Evolutionary conservation across 495 filamentous ascomycete genomes (phyloP).

Genomic region (Recurvomyces mirabilis): DNA sequence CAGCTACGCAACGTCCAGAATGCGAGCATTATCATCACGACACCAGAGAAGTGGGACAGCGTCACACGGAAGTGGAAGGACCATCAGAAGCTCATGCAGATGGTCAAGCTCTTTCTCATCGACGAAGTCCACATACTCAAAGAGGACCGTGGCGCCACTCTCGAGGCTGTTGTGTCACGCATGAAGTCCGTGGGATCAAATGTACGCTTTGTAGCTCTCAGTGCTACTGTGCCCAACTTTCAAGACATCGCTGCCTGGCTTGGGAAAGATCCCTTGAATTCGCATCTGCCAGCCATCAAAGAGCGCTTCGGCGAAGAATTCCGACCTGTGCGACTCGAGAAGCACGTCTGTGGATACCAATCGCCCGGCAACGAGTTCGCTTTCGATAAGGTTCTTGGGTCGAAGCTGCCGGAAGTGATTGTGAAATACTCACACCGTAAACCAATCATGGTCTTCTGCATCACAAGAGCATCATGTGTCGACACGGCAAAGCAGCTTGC

Average conservation of each 20-base stretch:
- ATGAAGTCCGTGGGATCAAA: constrained; percentile 88
- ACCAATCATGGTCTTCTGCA: constrained; percentile 89
- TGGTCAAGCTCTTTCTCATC: constrained; percentile 85
- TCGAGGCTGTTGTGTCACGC: constrained; percentile 91
- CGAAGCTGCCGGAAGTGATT: constrained; percentile 69
- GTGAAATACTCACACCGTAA: constrained; percentile 64
- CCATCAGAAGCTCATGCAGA: constrained; percentile 66
- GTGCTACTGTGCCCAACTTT: constrained; percentile 89
- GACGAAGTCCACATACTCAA: constrained; percentile 96
- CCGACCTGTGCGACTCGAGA: constrained; percentile 77
- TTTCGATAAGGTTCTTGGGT: constrained; percentile 70
- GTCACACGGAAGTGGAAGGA: constrained; percentile 95
- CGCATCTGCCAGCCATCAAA: constrained; percentile 54
- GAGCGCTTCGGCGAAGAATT: constrained; percentile 89
- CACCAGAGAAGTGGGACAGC: constrained; percentile 97
- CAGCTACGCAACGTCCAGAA: constrained; percentile 65
- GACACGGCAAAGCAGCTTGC: constrained; percentile 64
- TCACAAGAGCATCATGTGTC: constrained; percentile 67
- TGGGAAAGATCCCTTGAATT: constrained; percentile 59
- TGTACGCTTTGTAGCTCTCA: constrained; percentile 83
- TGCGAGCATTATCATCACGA: constrained; percentile 89
- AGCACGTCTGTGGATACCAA: constrained; percentile 70
- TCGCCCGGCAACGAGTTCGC: constrained; percentile 65
- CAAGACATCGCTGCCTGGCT: constrained; percentile 85
- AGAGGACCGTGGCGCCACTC: constrained; percentile 74